Percentiles rank a stretch among this genome's conserved stretches.
Evolutionary conservation across 306 rosid genomes (phyloP).

Genomic region (Calophaca sinica): DNA sequence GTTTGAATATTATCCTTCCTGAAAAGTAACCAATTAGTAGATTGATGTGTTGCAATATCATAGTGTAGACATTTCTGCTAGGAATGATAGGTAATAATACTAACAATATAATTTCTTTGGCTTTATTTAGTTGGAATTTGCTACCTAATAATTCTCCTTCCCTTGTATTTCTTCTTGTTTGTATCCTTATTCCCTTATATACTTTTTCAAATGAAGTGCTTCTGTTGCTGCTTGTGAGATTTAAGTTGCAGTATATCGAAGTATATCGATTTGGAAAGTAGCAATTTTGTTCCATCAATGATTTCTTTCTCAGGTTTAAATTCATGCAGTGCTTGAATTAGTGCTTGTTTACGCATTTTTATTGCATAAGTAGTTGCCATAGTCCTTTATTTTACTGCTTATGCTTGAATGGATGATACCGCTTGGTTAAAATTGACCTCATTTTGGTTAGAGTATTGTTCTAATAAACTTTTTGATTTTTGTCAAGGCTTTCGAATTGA

Average conservation of each 20-base stretch:
- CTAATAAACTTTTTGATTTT: constrained; percentile 4
- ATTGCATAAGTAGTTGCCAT: no score
- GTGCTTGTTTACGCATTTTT: no score
- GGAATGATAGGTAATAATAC: constrained; percentile 71
- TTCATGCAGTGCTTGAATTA: no score
- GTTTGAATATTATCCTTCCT: constrained; percentile 34
- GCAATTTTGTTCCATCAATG: no score
- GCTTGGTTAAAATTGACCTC: constrained; percentile 8
- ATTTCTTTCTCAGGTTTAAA: no score
- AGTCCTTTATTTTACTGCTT: no score
- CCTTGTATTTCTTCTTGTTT: neutral
- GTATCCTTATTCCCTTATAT: constrained; percentile 1
- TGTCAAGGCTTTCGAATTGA: constrained; percentile 65
- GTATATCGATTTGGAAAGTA: no score
- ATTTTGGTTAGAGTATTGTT: constrained; percentile 8
- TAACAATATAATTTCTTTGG: constrained; percentile 15
- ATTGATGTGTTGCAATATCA: no score
- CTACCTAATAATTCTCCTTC: neutral
- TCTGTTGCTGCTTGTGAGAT: no score
- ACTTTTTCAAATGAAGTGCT: no score
- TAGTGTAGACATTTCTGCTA: constrained; percentile 52
- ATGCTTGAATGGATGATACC: neutral
- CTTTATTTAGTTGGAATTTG: constrained; percentile 15
- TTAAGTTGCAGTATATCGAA: no score
- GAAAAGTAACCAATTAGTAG: no score